Evolutionary conservation across 163 green algal species (phyloP), one percentile per base, ranked within the genome.

Genomic region (Chlorella variabilis): DNA sequence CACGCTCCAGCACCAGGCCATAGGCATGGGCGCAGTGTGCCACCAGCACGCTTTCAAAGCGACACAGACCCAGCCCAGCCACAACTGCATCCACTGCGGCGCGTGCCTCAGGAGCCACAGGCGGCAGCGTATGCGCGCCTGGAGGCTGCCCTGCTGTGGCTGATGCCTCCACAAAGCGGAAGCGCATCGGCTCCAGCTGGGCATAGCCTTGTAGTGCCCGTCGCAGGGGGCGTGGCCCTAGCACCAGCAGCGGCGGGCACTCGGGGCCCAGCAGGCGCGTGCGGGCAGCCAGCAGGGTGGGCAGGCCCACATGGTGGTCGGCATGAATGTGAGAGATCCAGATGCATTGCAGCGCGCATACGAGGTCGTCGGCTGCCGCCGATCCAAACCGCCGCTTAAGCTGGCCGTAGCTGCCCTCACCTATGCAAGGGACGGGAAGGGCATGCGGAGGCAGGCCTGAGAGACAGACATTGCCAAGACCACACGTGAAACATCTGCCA

Each of bases 241-340:
- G 87, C 18, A 99, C 84, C 54, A 96, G 80, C 71, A 98, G 84
- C 18, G 93, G 93, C 17, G 86, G 56, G 27, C 67, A 84, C 25
- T 75, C 81, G 20, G 33, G 38, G 9, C 81, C 83, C 62, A 95
- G 77, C 76, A 96, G 82, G 69, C 85, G 65, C 42, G 84, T 82
- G 15, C 94, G 86, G 0, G 82, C 85, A 38, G 89, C 83, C 73
- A 95, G 84, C 63, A 97, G 79, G 0, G 87, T 79, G 71, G 92
- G 89, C 80, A 99, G 83, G 5, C 96, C 96, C 7, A 93, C 92
- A 83, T 99, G 96, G 88, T 99, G 97, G 86, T 99, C 97, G 4
- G 96, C 97, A 71, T 99, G 97, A 80, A 99, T 97, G 90, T 99
- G 97, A 39, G 87, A 96, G 45, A 99, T 91, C 96, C 95, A 99